phyloP scores from a whole-genome alignment of 306 rosid genomes.

The Vigna trinervia region DNA sequence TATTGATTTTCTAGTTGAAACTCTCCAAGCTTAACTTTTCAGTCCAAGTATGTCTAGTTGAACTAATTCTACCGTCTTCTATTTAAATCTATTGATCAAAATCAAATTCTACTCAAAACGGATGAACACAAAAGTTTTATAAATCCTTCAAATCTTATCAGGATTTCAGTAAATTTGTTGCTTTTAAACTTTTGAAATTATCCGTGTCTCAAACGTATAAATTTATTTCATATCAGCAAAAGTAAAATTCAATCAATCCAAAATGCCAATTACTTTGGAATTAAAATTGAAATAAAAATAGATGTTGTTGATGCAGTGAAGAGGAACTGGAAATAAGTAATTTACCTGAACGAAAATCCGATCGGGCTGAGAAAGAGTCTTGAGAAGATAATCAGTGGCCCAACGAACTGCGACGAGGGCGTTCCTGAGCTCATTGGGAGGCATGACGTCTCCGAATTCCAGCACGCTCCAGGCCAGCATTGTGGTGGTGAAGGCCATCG shows the following conservation, averaged over 20 bases:
- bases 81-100: neutral
- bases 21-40: neutral
- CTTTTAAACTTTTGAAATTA: too few relatives aligned
- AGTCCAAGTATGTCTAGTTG: neutral
- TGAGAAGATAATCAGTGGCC: constrained; percentile 84
- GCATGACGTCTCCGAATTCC: constrained; percentile 52
- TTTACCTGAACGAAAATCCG: constrained; percentile 87
- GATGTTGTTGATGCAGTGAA: neutral
- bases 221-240: neutral
- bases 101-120: too few relatives aligned
- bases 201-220: too few relatives aligned
- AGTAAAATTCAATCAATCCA: neutral
- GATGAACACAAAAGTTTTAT: too few relatives aligned
- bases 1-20: too few relatives aligned
- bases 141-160: too few relatives aligned
- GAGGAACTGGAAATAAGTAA: too few relatives aligned
- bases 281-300: neutral
- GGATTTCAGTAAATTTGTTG: too few relatives aligned
- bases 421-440: constrained; percentile 57
- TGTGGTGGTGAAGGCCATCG: constrained; percentile 56
- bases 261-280: neutral
- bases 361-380: constrained; percentile 80
- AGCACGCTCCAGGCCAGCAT: constrained; percentile 54
- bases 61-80: too few relatives aligned
- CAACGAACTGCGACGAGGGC: constrained; percentile 73